Base-by-base conservation (phyloP, 2,329 filamentous ascomycete genomes). In the Ascochyta pisi region DNA sequence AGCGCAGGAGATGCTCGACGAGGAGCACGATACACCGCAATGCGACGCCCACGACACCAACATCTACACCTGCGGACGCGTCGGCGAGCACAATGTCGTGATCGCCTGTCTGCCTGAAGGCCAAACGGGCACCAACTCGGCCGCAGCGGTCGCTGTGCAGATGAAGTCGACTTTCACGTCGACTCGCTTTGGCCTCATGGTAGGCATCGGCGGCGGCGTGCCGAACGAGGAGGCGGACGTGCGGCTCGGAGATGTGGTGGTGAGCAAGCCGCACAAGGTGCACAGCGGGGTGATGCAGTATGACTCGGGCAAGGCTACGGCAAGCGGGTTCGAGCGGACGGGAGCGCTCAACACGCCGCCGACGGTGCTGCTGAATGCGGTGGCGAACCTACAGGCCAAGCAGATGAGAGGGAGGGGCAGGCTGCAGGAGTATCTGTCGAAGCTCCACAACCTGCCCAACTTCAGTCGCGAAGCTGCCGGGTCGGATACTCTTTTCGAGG, bases 91-190 rank as follows among this genome's bases (percentile, higher is more conserved):
- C 35, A 50, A 50, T 10, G 27, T 56, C 1, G 46, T 42, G 0
- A 46, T 50, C 10, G 35, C 41, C 10, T 50, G 41, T 31, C 35
- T 56, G 2, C 53, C 53, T 10, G 35, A 16, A 4, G 53, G 53
- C 5, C 41, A 22, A 12, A 65, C 66, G 37, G 76, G 76, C 12
- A 75, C 48, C 3, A 67, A 35, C 35, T 54, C 68, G 5, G 69
- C 75, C 1, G 71, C 73, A 19, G 60, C 54, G 1, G 70, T 70
- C 12, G 69, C 67, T 3, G 63, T 48, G n/a, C 47, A 66, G 13
- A 69, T 77, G 60, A 42, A 54, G 15, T 48, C 52, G 4, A 69
- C 64, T 4, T 78, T 77, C 53, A 37, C 31, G 6, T 46, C 27
- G 3, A 73, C 78, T 31, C 46, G 41, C 1, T 50, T 56, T 10